phyloP scores from a whole-genome alignment of 306 rosid genomes.

The Trifolium repens region DNA sequence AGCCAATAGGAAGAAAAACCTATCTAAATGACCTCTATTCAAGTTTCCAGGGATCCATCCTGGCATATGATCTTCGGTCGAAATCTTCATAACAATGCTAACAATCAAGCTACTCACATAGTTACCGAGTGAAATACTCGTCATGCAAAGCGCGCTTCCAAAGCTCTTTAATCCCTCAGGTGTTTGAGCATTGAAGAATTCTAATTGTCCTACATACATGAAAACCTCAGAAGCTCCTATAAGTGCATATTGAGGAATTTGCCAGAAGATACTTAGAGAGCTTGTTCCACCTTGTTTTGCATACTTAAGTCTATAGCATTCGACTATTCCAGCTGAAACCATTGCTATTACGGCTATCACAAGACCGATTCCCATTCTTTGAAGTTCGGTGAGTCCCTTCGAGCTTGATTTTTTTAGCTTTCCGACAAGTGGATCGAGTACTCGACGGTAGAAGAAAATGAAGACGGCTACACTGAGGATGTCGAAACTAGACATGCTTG shows the following conservation, averaged over 20 bases:
- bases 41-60: conserved; percentile 78
- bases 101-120: conserved; percentile 67
- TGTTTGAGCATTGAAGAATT: conserved; percentile 75
- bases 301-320: conserved; percentile 57
- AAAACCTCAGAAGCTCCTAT: conserved; percentile 81
- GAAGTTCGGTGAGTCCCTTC: conserved; percentile 65
- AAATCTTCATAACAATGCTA: conserved; percentile 58
- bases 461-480: conserved; percentile 59
- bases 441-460: conserved; percentile 60
- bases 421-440: conserved; percentile 58
- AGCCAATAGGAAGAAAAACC: conserved; percentile 75
- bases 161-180: conserved; percentile 86
- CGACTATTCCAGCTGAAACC: conserved; percentile 70
- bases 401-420: conserved; percentile 47
- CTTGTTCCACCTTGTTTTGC: conserved; percentile 49
- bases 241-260: conserved; percentile 69
- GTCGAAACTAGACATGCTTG: conserved; percentile 81
- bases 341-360: conserved; percentile 63
- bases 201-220: conserved; percentile 77
- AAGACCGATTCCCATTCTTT: conserved; percentile 75
- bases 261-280: conserved; percentile 75
- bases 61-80: conserved; percentile 53
- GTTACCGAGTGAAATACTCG: conserved; percentile 74
- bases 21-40: conserved; percentile 66
- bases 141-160: conserved; percentile 84